Conservation (phyloP, 768 basidiomycete species). For the Serendipita sp. region DNA sequence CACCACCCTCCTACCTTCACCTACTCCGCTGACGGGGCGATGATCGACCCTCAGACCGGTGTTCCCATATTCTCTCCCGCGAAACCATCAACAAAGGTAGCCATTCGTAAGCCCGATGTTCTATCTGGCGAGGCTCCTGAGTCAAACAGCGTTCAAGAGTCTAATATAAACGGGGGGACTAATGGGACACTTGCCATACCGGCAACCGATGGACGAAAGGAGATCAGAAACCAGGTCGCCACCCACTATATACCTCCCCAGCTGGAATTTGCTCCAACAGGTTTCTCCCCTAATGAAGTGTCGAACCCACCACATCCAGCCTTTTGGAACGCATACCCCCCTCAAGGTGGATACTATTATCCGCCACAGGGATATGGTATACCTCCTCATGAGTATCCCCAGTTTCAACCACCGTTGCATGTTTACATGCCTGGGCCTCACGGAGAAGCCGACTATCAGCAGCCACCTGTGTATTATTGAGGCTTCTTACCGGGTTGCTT, state of each 20-base stretch:
- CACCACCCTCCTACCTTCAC: not conserved
- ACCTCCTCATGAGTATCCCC: not conserved
- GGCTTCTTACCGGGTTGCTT: not conserved
- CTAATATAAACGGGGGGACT: not conserved
- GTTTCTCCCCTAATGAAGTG: not conserved
- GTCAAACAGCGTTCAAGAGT: not conserved
- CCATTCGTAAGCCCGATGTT: not conserved
- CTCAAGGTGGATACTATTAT: slow-evolving; percentile 3
- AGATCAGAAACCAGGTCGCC: no score
- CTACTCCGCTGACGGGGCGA: not conserved
- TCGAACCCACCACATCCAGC: not conserved
- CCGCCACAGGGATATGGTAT: not conserved
- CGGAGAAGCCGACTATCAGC: not conserved
- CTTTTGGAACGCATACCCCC: not conserved
- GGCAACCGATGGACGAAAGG: no score
- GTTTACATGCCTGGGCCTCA: not conserved
- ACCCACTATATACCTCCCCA: no score
- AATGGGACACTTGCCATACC: no score
- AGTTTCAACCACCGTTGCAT: not conserved
- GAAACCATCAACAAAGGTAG: not conserved
- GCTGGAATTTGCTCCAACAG: no score
- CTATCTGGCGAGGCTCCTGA: not conserved
- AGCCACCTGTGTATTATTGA: slow-evolving; percentile 1
- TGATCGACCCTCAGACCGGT: slow-evolving; percentile 2
- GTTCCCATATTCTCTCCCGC: not conserved